Evolutionary conservation across 179 eudicot species (phyloP).

Genomic region (Spinacia oleracea): DNA sequence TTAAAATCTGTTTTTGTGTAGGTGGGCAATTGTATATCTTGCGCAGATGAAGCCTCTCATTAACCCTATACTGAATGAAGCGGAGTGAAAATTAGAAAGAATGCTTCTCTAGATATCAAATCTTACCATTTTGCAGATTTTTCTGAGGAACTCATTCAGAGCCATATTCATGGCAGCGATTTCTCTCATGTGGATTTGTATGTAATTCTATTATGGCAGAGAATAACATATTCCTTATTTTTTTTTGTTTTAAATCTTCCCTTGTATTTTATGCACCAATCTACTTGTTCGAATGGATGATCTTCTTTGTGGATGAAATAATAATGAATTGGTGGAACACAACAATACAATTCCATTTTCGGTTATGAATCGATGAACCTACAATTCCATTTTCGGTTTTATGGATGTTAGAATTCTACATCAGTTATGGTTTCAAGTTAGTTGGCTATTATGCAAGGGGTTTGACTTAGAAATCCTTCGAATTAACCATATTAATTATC

Average conservation of each 20-base stretch:
- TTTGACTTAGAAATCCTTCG: too few relatives aligned
- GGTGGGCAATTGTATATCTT: constrained; percentile 96
- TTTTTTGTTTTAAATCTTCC: neutral
- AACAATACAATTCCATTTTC: neutral
- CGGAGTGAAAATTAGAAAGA: constrained; percentile 39
- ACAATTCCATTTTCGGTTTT: too few relatives aligned
- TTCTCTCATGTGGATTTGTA: constrained; percentile 40
- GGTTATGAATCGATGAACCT: neutral
- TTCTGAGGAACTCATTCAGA: constrained; percentile 32
- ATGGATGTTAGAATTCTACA: too few relatives aligned
- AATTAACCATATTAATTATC: too few relatives aligned
- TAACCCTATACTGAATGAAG: constrained; percentile 77
- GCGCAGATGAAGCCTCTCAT: constrained; percentile 92
- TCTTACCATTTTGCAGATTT: constrained; percentile 34
- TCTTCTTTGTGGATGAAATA: constrained; percentile 35
- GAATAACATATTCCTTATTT: constrained; percentile 17
- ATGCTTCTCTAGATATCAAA: constrained; percentile 24
- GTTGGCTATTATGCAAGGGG: too few relatives aligned
- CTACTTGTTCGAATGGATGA: constrained; percentile 26
- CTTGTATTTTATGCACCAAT: constrained; percentile 19
- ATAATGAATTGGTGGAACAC: constrained; percentile 11
- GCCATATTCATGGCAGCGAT: constrained; percentile 20
- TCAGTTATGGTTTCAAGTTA: too few relatives aligned
- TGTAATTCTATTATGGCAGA: constrained; percentile 28
- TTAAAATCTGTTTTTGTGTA: constrained; percentile 30